Evolutionary conservation across 108 stramenopile genomes (phyloP), one percentile per base, ranked within the genome.

Genomic region (Chaetoceros muelleri): DNA sequence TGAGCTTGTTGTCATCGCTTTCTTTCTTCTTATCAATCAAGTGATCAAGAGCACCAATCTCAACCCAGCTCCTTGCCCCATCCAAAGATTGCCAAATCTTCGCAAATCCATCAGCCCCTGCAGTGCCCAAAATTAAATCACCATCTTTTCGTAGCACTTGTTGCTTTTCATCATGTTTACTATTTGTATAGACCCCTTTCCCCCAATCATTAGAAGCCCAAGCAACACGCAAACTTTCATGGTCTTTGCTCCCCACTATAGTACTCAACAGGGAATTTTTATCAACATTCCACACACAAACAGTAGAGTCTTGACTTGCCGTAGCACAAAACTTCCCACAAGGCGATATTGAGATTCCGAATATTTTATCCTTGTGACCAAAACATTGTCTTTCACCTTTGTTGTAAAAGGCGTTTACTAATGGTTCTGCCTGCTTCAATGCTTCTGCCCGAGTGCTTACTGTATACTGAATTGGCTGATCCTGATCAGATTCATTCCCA

Each of bases 221-320:
- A 2, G 71, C 82, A 21, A 84, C 86, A 26, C 90, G 72, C 26
- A 92, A 57, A 70, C 85, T 85, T 55, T 92, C 90, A 62, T 69
- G 81, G 3, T 76, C 64, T 13, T 31, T 34, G 57, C 66, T 61
- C 22, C 66, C 84, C 48, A 69, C 62, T 46, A 92, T 57, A 2
- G 80, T 77, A 8, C 70, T 22, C 47, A 86, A 49, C 0, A 85
- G 60, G 8, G 52, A 18, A 53, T 92, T 70, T 3, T 64, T 73
- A 17, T 40, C 19, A 0, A 70, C 73, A 45, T 79, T 64, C 90
- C 90, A 92, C 7, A 92, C 71, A 8, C 72, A 25, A 46, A 86
- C 64, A 7, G 78, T 87, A 0, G 83, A 67, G 68, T 92, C 90
- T 69, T 87, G 76, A 53, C 84, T 78, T 21, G 90, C 86, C 55